Base-by-base conservation (phyloP, 2,329 filamentous ascomycete genomes). In the Fusarium mexicanum region DNA sequence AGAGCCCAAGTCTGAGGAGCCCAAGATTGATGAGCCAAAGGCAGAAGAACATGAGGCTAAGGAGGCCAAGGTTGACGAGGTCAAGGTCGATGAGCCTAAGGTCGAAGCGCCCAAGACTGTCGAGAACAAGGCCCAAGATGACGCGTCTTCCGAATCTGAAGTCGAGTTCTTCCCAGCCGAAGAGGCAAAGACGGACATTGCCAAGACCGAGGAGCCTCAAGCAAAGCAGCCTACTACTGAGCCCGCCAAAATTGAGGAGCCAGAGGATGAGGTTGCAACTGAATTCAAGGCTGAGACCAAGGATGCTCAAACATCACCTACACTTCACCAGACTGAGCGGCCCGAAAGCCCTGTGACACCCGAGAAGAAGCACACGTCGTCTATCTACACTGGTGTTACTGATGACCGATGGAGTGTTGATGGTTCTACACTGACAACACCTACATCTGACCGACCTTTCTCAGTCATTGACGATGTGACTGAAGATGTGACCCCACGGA, bases 361-460 rank as follows among this genome's bases (percentile, higher is more conserved):
- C 16, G 76, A 74, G 6, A 80, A 79, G 68, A 83, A 83, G 67
- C 81, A 82, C 71, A 80, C 80, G 13, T 83, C 82, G 22, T 84
- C 83, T 10, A 78, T 83, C 38, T 84, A 80, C 61, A 84, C 82
- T 18, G 81, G 82, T n/a, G 78, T 74, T 12, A 83, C 79, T 4
- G 82, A 83, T 35, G 81, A 83, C 43, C 78, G 79, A 48, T 84
- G 79, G 78, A 84, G 83, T 71, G 75, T 81, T 26, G 81, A 83
- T 43, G 79, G 81, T 33, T 82, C 83, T 16, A 82, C 80, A 14
- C 72, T 83, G 22, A 83, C 82, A 37, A 84, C 83, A 4, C 82
- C 83, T 5, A 84, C 81, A 6, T 84, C 82, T 29, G 83, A 84
- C 44, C 80, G 80, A 37, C 79, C 79, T 16, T 80, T 75, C 43